Evolutionary conservation across 164 flowering plant genomes (phyloP), one percentile per base, ranked within the genome.

Genomic region (Chimonanthus salicifolius): DNA sequence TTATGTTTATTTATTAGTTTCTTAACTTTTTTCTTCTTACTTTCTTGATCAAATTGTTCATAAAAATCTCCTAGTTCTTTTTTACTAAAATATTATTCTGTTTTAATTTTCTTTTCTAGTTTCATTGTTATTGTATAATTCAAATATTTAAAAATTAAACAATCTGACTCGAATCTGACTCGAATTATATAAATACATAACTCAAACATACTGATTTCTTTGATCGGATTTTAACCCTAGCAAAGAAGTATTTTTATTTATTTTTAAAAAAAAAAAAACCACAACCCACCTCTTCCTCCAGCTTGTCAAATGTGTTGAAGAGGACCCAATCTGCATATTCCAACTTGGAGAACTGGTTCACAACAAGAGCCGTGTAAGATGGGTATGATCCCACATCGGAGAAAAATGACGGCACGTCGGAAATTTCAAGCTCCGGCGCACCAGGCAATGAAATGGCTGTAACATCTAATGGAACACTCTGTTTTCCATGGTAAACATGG

Each of bases 281-380:
- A 47, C 21, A 3, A 48, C 70, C 2, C 70, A 87, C 89, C 84
- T 85, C 81, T 0, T 49, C 44, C 65, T 88, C 90, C 47, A 85
- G 70, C 70, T 77, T 33, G 64, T 80, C 50, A 54, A 81, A 81
- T 33, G 89, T 77, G 75, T 88, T 88, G 49, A 78, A 62, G 2
- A 88, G 76, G 47, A 87, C 11, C 75, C 79, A 88, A 43, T 77
- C 73, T 2, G 83, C 84, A 43, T 78, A 51, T 1, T 78, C 74
- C 11, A 85, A 33, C 48, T 87, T 83, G 0, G 82, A 83, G 71
- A 84, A 88, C 47, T 84, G 86, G 8, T 69, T 69, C 58, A 80
- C 46, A 6, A 77, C 43, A 5, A 69, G 7, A 5, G 65, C 16
- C 9, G 33, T 15, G 15, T 70, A 46, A 18, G 43, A 43, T 6